Conservation (phyloP, 2,329 filamentous ascomycete species). For the Seiridium unicorne region DNA sequence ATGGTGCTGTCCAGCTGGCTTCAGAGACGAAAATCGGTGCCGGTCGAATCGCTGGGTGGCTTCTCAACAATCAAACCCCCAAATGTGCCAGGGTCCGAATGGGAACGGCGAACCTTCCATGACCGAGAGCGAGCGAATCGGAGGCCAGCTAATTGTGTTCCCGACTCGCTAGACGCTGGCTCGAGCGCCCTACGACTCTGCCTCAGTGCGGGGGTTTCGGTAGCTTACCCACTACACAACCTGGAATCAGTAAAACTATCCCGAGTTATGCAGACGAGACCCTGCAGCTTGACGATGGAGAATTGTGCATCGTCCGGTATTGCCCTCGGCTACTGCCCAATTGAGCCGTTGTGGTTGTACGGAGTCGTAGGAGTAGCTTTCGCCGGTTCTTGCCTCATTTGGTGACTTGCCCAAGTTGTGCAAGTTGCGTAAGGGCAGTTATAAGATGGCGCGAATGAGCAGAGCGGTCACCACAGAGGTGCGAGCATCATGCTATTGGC, state of each 20-base stretch:
- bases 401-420: too few relatives aligned
- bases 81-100: not conserved
- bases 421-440: too few relatives aligned
- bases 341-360: too few relatives aligned
- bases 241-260: not conserved
- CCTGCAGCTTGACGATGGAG: not conserved
- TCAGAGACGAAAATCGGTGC: not conserved
- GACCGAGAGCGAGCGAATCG: not conserved
- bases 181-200: not conserved
- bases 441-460: too few relatives aligned
- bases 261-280: not conserved
- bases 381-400: too few relatives aligned
- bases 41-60: too few relatives aligned
- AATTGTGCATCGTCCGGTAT: not conserved
- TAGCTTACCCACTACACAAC: not conserved
- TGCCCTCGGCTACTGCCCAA: not conserved
- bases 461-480: too few relatives aligned
- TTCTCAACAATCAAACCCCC: not conserved
- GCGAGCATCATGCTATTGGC: not conserved
- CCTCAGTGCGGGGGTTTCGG: too few relatives aligned
- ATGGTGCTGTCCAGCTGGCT: not conserved
- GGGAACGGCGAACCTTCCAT: not conserved
- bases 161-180: not conserved
- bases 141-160: constrained; percentile 1
- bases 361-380: too few relatives aligned